These are phyloP conservation scores for Echinochloa phyllopogon DNA, from an alignment of 176 grass and related monocot genomes.

Conservation along the genomic window DNA sequence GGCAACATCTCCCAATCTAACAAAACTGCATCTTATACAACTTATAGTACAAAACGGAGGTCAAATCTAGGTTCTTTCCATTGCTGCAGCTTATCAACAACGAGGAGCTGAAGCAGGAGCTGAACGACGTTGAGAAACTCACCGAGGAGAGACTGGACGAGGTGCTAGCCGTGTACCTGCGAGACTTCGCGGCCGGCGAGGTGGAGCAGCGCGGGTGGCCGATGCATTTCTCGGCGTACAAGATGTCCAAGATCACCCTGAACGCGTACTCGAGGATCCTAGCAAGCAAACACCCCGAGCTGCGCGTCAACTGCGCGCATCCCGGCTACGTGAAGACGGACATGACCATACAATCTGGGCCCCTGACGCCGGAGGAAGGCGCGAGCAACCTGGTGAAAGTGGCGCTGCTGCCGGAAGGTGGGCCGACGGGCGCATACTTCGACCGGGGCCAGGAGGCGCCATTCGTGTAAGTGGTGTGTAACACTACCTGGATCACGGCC, in stretches of 20 bases:
- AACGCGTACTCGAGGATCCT: conserved; percentile 61
- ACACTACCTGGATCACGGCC: neutral
- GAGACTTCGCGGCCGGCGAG: conserved; percentile 43
- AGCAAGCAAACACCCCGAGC: conserved; percentile 34
- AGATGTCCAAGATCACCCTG: conserved; percentile 47
- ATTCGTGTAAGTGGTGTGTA: conserved; percentile 17
- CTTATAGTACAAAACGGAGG: too few relatives aligned
- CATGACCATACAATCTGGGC: conserved; percentile 37
- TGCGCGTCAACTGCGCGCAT: conserved; percentile 53
- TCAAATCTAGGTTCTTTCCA: neutral
- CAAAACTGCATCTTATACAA: too few relatives aligned
- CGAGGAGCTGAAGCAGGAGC: conserved; percentile 46
- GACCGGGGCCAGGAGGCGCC: neutral
- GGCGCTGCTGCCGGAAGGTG: conserved; percentile 40
- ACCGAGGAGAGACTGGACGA: conserved; percentile 51
- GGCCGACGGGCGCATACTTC: conserved; percentile 44
- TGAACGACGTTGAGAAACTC: conserved; percentile 35
- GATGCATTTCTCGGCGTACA: conserved; percentile 38
- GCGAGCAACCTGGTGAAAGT: conserved; percentile 44
- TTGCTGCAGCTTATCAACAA: conserved; percentile 42
- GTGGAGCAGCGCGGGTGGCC: conserved; percentile 49
- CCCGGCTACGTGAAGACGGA: conserved; percentile 61
- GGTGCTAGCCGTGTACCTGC: conserved; percentile 38
- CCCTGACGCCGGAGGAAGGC: conserved; percentile 51
- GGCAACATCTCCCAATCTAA: neutral